Evolutionary conservation across 73 alveolate species (phyloP), one percentile per base, ranked within the genome.

Genomic region (Breviolum minutum): DNA sequence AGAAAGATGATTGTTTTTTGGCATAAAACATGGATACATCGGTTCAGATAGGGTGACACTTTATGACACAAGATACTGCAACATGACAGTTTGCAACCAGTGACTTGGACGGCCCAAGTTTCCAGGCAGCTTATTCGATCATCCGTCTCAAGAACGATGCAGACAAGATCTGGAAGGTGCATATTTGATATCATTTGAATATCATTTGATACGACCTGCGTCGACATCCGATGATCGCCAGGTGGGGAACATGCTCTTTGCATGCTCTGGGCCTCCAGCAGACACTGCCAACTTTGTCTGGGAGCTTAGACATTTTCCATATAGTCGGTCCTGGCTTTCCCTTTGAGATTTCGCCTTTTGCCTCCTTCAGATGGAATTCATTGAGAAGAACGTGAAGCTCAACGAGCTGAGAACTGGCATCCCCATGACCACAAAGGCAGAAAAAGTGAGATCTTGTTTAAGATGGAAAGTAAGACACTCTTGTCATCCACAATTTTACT

Each of bases 231-330:
- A n/a, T n/a, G n/a, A 68, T 22, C 32, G 83, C 48, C 85, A 88
- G 97, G 97, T 91, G 30, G 97, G 89, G 48, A 91, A 91, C 54
- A 91, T 91, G 97, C 97, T 91, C 66, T 91, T 91, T 32, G 97
- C 74, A 19, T 71, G 90, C 87, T 74, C 97, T 10, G 97, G 97
- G 64, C 97, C 97, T 10, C 54, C 87, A 27, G 87, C 97, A 16
- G 97, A 91, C 90, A 74, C 97, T 19, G 97, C 79, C 89, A 91
- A 91, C 90, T 91, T 91, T 73, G 95, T 73, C 94, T 24, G 90
- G 90, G 17, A 48, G 70, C 90, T 22, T 29, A 40, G 71, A 19
- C 7, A 7, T 0, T 6, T 81, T 14, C 30, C 54, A 40, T 14
- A 1, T n/a, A 40, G 54, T 40, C 54, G 3, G 54, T 40, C 54